Conservation (phyloP, 2,329 filamentous ascomycete genomes). For the Bipolaris oryzae region DNA sequence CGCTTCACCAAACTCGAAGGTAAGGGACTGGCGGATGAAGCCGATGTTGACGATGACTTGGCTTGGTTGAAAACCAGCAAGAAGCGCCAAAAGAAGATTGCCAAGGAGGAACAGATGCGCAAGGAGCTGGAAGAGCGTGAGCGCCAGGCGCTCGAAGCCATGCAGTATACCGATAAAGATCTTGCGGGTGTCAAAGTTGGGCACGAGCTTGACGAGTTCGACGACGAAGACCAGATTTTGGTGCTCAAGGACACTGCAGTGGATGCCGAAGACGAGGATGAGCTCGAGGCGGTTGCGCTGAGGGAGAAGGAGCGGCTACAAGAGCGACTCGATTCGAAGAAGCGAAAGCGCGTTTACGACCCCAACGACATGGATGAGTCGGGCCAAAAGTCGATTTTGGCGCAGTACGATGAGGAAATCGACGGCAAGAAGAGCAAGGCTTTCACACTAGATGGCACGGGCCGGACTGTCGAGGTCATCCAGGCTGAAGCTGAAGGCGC, state of each 20-base stretch:
- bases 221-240: constrained; percentile 84
- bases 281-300: constrained; percentile 78
- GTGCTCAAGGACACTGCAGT: constrained; percentile 94
- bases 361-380: constrained; percentile 74
- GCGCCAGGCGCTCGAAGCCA: constrained; percentile 64
- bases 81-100: constrained; percentile 92
- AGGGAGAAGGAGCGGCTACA: constrained; percentile 73
- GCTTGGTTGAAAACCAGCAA: constrained; percentile 88
- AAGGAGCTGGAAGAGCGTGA: constrained; percentile 77
- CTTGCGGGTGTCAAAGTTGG: constrained; percentile 89
- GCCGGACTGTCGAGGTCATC: constrained; percentile 67
- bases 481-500: constrained; percentile 62
- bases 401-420: constrained; percentile 96
- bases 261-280: constrained; percentile 81
- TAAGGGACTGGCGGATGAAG: constrained; percentile 81
- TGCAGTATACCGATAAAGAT: constrained; percentile 82
- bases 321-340: constrained; percentile 84
- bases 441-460: constrained; percentile 84
- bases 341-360: constrained; percentile 87
- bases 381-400: constrained; percentile 71
- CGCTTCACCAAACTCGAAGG: constrained; percentile 78
- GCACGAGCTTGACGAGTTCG: constrained; percentile 82
- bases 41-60: constrained; percentile 73
- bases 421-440: constrained; percentile 85
- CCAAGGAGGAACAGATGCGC: constrained; percentile 70